These are phyloP conservation scores for Viola pubescens DNA, from an alignment of 441 rosid species.

Conservation along the genomic window DNA sequence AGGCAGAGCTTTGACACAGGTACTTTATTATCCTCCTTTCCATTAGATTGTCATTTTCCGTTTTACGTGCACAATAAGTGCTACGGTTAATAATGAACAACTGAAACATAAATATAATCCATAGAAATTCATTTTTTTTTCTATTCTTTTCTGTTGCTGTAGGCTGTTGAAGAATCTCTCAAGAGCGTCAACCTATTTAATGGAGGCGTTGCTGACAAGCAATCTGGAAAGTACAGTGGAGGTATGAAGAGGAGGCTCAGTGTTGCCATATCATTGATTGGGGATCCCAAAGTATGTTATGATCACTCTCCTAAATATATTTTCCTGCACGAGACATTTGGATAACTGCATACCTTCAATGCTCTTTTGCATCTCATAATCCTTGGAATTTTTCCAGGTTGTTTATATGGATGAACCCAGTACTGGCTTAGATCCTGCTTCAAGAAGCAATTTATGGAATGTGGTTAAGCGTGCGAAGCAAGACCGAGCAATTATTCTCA, in stretches of 20 bases:
- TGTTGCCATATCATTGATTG: constrained; percentile 90
- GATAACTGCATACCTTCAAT: constrained; percentile 6
- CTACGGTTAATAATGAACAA: no score
- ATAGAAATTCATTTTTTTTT: background rate
- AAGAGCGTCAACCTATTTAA: constrained; percentile 62
- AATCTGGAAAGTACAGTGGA: constrained; percentile 89
- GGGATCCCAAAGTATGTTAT: constrained; percentile 70
- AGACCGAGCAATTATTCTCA: constrained; percentile 78
- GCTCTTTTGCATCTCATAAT: constrained; percentile 9
- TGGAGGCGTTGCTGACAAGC: constrained; percentile 83
- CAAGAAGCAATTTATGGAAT: constrained; percentile 81
- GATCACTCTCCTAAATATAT: background rate
- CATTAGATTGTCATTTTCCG: background rate
- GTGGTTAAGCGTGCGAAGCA: constrained; percentile 81
- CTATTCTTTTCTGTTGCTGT: background rate
- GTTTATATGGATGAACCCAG: constrained; percentile 98
- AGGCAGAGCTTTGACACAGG: constrained; percentile 57
- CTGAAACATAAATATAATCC: no score
- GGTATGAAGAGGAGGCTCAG: constrained; percentile 98
- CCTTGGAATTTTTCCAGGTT: constrained; percentile 40
- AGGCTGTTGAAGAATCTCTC: constrained; percentile 97
- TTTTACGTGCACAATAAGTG: background rate
- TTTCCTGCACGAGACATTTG: constrained; percentile 10
- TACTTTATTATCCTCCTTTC: constrained; percentile 24
- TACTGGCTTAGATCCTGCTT: constrained; percentile 95